Percentiles rank a stretch among this genome's conserved stretches.
Evolutionary conservation across 2,329 filamentous ascomycete species (phyloP).

Genomic region (Cladosporium sp.): DNA sequence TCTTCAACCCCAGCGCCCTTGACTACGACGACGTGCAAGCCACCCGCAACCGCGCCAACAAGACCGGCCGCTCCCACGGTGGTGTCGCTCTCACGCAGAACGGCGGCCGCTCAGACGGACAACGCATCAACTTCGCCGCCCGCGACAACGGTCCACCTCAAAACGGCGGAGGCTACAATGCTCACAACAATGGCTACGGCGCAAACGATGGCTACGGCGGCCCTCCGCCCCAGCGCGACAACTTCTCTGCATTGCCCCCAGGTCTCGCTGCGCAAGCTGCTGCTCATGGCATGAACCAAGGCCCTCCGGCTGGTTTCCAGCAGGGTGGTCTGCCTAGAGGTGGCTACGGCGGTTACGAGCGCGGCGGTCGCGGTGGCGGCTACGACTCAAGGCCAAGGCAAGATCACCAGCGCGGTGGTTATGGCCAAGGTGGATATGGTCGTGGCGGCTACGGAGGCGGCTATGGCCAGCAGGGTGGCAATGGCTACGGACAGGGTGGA

Average conservation of each 20-base stretch:
- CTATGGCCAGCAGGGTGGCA: conserved; percentile 20
- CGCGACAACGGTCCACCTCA: conserved; percentile 27
- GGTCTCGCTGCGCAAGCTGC: conserved; percentile 38
- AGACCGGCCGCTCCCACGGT: conserved; percentile 68
- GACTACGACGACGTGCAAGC: conserved; percentile 74
- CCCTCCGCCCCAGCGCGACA: conserved; percentile 6
- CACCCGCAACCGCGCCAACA: conserved; percentile 65
- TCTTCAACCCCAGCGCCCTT: conserved; percentile 69
- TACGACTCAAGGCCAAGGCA: conserved; percentile 30
- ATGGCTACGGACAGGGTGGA: conserved; percentile 1
- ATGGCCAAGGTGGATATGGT: conserved; percentile 27
- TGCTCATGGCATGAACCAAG: conserved; percentile 30
- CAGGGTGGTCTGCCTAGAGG: conserved; percentile 27
- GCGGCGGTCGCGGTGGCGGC: conserved; percentile 23
- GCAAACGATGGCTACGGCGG: conserved; percentile 27
- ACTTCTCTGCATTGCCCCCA: conserved; percentile 33
- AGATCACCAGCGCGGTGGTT: conserved; percentile 22
- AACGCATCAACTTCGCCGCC: conserved; percentile 56
- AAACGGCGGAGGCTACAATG: conserved; percentile 30
- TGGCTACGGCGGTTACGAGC: conserved; percentile 22
- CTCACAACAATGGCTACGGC: conserved; percentile 27
- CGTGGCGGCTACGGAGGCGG: conserved; percentile 30
- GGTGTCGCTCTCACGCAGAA: conserved; percentile 62
- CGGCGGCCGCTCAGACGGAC: conserved; percentile 47
- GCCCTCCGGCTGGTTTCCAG: conserved; percentile 24